phyloP scores from a whole-genome alignment of 257 asterid genomes.

The Solanum sejunctum region DNA sequence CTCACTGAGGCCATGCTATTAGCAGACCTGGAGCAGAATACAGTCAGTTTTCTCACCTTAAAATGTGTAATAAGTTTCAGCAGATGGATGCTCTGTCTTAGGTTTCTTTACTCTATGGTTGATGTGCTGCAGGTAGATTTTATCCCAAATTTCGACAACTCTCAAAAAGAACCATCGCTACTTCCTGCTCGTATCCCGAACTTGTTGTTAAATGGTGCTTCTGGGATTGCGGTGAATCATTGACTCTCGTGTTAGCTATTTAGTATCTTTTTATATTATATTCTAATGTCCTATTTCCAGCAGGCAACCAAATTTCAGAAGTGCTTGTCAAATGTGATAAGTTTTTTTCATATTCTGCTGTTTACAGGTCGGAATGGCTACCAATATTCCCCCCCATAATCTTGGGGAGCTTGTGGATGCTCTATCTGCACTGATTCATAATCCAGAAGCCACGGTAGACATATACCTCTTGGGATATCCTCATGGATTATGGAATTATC shows the following conservation, averaged over 20 bases:
- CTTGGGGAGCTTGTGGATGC: slow-evolving; percentile 98
- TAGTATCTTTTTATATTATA: not conserved
- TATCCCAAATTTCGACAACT: slow-evolving; percentile 88
- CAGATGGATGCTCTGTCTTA: not conserved
- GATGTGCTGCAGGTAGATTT: slow-evolving; percentile 68
- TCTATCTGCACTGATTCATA: slow-evolving; percentile 69
- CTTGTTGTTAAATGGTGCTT: slow-evolving; percentile 82
- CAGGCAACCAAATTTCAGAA: not conserved
- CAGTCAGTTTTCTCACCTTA: slow-evolving; percentile 35
- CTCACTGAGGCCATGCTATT: slow-evolving; percentile 89
- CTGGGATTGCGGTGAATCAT: slow-evolving; percentile 88
- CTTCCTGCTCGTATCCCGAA: slow-evolving; percentile 96
- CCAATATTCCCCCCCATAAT: slow-evolving; percentile 98
- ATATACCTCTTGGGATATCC: not conserved
- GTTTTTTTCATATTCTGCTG: not conserved
- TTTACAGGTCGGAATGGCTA: slow-evolving; percentile 97
- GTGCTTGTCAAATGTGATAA: not conserved
- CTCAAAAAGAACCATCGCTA: slow-evolving; percentile 94
- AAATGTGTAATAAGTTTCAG: not conserved
- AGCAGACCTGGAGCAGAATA: slow-evolving; percentile 83
- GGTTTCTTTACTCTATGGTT: slow-evolving; percentile 9
- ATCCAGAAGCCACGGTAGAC: slow-evolving; percentile 93
- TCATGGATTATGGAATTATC: not conserved
- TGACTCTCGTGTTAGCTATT: slow-evolving; percentile 2
- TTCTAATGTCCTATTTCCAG: not conserved